phyloP scores from a whole-genome alignment of 2,329 filamentous ascomycete genomes.

The Alternaria consortialis region DNA sequence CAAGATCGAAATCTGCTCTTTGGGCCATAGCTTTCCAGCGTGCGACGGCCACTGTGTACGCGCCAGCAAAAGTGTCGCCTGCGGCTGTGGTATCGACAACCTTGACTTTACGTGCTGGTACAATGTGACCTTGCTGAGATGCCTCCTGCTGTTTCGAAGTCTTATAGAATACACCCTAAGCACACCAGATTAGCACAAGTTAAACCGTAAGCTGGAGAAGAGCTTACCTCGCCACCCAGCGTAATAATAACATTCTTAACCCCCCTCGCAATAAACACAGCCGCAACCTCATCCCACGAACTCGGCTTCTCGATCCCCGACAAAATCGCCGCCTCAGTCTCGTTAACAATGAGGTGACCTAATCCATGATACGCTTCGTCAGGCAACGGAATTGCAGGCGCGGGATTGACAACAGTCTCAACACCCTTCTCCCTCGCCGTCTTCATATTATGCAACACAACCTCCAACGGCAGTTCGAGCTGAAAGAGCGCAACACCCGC shows the following conservation, averaged over 20 bases:
- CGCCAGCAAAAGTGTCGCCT: constrained; percentile 93
- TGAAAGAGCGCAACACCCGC: constrained; percentile 57
- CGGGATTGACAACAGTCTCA: constrained; percentile 82
- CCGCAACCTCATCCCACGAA: constrained; percentile 48
- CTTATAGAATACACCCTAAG: constrained; percentile 52
- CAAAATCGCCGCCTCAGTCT: constrained; percentile 84
- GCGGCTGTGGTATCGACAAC: constrained; percentile 95
- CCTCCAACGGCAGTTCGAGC: constrained; percentile 57
- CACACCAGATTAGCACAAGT: constrained; percentile 32
- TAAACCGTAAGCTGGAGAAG: not conserved
- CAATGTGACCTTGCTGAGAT: constrained; percentile 53
- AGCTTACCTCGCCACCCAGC: constrained; percentile 75
- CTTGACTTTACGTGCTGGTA: constrained; percentile 73
- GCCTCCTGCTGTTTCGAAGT: constrained; percentile 58
- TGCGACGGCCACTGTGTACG: constrained; percentile 79
- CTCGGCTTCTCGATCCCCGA: constrained; percentile 59
- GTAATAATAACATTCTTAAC: constrained; percentile 84
- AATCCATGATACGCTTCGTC: constrained; percentile 71
- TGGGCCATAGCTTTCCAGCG: constrained; percentile 53
- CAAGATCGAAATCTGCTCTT: constrained; percentile 59
- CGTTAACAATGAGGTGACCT: constrained; percentile 85
- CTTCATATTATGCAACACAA: constrained; percentile 52
- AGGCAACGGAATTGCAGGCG: constrained; percentile 73
- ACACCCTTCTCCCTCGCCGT: constrained; percentile 44
- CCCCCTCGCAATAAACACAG: constrained; percentile 70